Base-by-base conservation (phyloP, 495 filamentous ascomycete genomes). In the Penicillium antarcticum region DNA sequence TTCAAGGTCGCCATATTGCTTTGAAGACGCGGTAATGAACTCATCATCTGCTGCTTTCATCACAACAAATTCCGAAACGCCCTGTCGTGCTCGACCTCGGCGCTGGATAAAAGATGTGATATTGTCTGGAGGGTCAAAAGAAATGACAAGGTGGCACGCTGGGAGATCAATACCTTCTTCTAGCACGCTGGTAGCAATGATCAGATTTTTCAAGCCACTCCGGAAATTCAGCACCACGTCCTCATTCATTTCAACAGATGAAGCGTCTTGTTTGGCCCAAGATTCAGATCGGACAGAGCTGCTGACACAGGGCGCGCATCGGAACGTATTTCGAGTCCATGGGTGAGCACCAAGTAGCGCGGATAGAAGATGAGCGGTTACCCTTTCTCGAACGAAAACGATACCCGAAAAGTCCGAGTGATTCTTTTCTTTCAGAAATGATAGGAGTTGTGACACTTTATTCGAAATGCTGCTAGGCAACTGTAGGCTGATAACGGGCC, bases 91-190 rank as follows among this genome's bases (percentile, higher is more conserved):
- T n/a, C n/a, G n/a, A n/a, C n/a, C n/a, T n/a, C n/a, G n/a, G n/a
- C n/a, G n/a, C n/a, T n/a, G n/a, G n/a, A n/a, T n/a, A n/a, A n/a
- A 92, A 5, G 86, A 83, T 59, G 87, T 89, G 16, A 91, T 69
- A 42, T 84, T 89, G 14, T 69, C 63, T 19, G 87, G 87, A 21
- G 72, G 61, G 41, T 91, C 81, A 60, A 91, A 90, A 60, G 87
- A 89, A 35, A 92, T 73, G 26, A 92, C 87, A 17, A 87, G 60
- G 61, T 92, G 86, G 62, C 89, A 94, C 12, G 81, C 83, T 2
- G 85, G 81, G 9, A 94, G 78, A 63, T 95, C 89, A 42, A 95
- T 88, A 1, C 89, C 89, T 66, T 95, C 90, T 65, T 95, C 90
- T 1, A 91, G 72, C 3, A 89, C 89, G 48, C 76, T 86, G 0